Evolutionary conservation across 2,329 filamentous ascomycete species (phyloP), one percentile per base, ranked within the genome.

Genomic region (Chrysoporthe cubensis): DNA sequence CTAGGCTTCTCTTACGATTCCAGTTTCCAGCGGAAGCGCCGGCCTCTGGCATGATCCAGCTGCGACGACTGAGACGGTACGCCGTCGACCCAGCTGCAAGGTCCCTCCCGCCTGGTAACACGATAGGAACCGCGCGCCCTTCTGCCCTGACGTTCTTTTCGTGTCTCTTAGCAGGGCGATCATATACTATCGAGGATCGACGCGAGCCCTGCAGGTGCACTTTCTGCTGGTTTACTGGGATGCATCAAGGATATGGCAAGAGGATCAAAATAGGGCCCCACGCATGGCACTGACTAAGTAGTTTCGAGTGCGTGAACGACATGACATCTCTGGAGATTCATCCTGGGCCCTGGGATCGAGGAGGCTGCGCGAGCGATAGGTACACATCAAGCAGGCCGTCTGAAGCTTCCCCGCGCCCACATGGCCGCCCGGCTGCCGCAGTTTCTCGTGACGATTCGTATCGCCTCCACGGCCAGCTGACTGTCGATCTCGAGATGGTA

Each of bases 341-440:
- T 40, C 16, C 13, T 59, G 37, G 34, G 34, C 37, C 52, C 26
- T n/a, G 16, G 54, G 4, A 18, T 4, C 34, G 6, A 42, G n/a
- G n/a, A 40, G 21, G 11, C 16, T 26, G 37, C 37, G 13, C 57
- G 14, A 13, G 18, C 16, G 11, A 46, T 18, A 26, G 43, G 42
- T 26, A 48, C 14, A 46, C 32, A 32, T 32, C 13, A 34, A 18
- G 4, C 43, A 48, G 59, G 34, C 48, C 59, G 26, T 37, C 43
- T n/a, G 16, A 18, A 48, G 43, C 42, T 61, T 48, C 59, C 59
- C 59, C 48, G 59, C 43, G 21, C 59, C 42, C 59, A 61, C 59
- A 61, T 61, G 59, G 59, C 59, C 43, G 59, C 59, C 43, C 26
- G 59, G 59, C 3, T 26, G 21, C 11, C 34, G 43, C 18, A 11